phyloP scores from a whole-genome alignment of 768 basidiomycete genomes.

The Nevesoporus exiguus region DNA sequence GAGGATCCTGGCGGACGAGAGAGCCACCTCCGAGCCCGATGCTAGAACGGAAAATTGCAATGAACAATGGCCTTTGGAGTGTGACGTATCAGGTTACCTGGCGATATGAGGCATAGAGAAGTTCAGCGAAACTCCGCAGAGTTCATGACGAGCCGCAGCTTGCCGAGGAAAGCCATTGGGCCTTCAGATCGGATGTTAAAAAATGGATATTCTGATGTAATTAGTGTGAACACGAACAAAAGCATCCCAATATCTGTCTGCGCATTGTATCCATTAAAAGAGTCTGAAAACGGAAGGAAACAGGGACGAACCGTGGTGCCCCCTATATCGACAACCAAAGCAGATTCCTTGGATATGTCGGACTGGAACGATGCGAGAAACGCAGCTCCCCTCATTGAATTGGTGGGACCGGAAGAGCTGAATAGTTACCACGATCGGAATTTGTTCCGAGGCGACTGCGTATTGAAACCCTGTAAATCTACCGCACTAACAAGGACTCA shows the following conservation, averaged over 20 bases:
- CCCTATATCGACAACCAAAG: slow-evolving; percentile 61
- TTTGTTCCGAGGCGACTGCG: not conserved
- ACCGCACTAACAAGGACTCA: slow-evolving; percentile 21
- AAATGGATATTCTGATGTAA: not conserved
- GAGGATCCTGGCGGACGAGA: slow-evolving; percentile 37
- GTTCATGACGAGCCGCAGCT: slow-evolving; percentile 58
- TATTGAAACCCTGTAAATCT: slow-evolving; percentile 13
- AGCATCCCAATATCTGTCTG: slow-evolving; percentile 61
- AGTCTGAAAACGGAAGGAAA: slow-evolving; percentile 5
- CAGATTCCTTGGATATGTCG: slow-evolving; percentile 32
- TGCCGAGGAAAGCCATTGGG: slow-evolving; percentile 61
- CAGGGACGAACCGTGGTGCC: slow-evolving; percentile 47
- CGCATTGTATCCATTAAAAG: slow-evolving; percentile 10
- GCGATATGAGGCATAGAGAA: slow-evolving; percentile 58
- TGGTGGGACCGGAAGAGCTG: slow-evolving; percentile 55
- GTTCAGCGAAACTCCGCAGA: slow-evolving; percentile 58
- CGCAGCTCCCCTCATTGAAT: slow-evolving; percentile 67
- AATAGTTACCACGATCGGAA: not conserved
- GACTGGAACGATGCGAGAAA: slow-evolving; percentile 48
- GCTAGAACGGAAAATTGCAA: slow-evolving; percentile 26
- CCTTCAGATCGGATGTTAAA: slow-evolving; percentile 19
- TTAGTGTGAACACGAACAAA: slow-evolving; percentile 29
- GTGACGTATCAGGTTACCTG: slow-evolving; percentile 23
- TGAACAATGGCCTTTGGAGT: not conserved
- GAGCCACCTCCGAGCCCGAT: slow-evolving; percentile 68